Conservation (phyloP, 2,329 filamentous ascomycete species). For the Juglanconis sp. region DNA sequence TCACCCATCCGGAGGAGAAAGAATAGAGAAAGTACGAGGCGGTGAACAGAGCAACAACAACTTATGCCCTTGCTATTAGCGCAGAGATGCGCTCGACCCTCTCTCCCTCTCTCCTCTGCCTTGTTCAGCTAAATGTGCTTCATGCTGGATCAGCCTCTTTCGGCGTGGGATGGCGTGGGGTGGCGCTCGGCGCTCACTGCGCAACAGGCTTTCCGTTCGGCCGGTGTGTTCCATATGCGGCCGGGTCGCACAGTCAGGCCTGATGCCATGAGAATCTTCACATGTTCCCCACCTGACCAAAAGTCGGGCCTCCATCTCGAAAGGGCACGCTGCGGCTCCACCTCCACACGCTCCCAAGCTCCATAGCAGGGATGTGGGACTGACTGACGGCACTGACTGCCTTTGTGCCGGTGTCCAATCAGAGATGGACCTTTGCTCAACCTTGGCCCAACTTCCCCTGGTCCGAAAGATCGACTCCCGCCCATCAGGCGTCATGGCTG, state of each 20-base stretch:
- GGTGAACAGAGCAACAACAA: too few species aligned
- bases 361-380: neutral
- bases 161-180: too few species aligned
- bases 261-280: too few species aligned
- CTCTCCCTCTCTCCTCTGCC: too few species aligned
- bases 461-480: conserved; percentile 7
- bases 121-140: too few species aligned
- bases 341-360: neutral
- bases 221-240: neutral
- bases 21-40: too few species aligned
- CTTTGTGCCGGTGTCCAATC: conserved; percentile 18
- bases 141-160: too few species aligned
- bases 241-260: too few species aligned
- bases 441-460: conserved; percentile 8
- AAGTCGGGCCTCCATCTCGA: too few species aligned
- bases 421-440: neutral
- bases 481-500: neutral
- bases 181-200: neutral
- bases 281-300: conserved; percentile 2
- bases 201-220: conserved; percentile 11
- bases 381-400: neutral
- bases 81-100: too few species aligned
- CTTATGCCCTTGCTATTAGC: too few species aligned
- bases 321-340: neutral
- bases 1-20: too few species aligned